Evolutionary conservation across 2,329 filamentous ascomycete species (phyloP), one percentile per base, ranked within the genome.

Genomic region (Graphilbum ipis-grandicollis): DNA sequence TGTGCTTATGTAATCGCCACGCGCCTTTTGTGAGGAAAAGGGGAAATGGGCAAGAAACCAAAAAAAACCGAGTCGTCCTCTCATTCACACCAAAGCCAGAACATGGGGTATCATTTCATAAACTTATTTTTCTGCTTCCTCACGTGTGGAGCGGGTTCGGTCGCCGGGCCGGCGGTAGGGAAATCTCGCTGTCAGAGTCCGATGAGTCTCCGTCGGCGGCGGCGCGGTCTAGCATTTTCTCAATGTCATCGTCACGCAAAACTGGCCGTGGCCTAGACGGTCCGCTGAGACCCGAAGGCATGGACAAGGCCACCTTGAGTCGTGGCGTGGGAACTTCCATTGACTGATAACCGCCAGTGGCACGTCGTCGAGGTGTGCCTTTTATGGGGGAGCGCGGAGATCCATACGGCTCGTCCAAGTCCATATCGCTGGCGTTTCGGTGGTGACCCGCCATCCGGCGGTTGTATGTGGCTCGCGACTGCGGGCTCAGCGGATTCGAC

Each of bases 121-220:
- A n/a, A n/a, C n/a, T n/a, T n/a, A n/a, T n/a, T n/a, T n/a, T n/a
- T n/a, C n/a, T 3, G 9, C n/a, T 3, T 25, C 21, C 8, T 39
- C 19, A 43, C 2, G 41, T 35, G 2, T 37, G 38, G 18, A 41
- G 23, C 5, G 34, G 34, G 6, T 31, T 37, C 8, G 34, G 18
- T 21, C 42, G 44, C 12, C 44, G 36, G 1, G 50, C 36, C 0
- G 65, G 66, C 7, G n/a, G n/a, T n/a, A 71, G 53, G 35, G 62
- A 53, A 38, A 74, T 74, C 47, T 73, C 68, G 23, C 63, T 64
- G 22, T 73, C 69, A 14, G 70, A 71, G 32, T 71, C 69, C 15
- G 66, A 70, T 38, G 66, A 61, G 32, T 64, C 65, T n/a, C 55
- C 57, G 19, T 62, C 57, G 17, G 60, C 64, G 0, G 39, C 63